Evolutionary conservation across 2,329 filamentous ascomycete species (phyloP).

Genomic region (Aspergillus oerlinghausenensis): DNA sequence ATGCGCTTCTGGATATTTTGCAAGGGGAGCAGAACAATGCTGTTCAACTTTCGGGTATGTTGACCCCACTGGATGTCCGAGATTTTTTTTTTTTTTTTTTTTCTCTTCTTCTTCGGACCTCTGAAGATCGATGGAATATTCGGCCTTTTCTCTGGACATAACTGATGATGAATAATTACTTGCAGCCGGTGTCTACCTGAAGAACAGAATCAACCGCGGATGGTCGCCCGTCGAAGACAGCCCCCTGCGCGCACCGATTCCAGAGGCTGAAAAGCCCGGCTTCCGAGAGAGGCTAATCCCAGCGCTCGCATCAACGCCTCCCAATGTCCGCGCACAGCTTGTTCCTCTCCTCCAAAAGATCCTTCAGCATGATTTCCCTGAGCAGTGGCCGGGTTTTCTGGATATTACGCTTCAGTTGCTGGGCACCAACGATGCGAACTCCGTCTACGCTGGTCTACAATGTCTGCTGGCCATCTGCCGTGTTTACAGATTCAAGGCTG

Average conservation of each 20-base stretch:
- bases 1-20: slow-evolving; percentile 84
- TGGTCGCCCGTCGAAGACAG: slow-evolving; percentile 78
- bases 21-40: slow-evolving; percentile 81
- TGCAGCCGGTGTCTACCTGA: slow-evolving; percentile 90
- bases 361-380: slow-evolving; percentile 90
- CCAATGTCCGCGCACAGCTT: slow-evolving; percentile 83
- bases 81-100: slow-evolving; percentile 18
- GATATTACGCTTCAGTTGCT: slow-evolving; percentile 86
- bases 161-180: slow-evolving; percentile 6
- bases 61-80: slow-evolving; percentile 9
- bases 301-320: slow-evolving; percentile 73
- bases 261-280: slow-evolving; percentile 81
- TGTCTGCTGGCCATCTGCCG: slow-evolving; percentile 92
- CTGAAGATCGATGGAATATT: slow-evolving; percentile 15
- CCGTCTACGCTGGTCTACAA: slow-evolving; percentile 88
- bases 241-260: slow-evolving; percentile 67
- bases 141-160: slow-evolving; percentile 8
- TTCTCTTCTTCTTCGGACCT: not conserved
- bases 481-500: slow-evolving; percentile 89
- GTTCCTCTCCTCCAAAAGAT: slow-evolving; percentile 94
- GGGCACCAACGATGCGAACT: slow-evolving; percentile 76
- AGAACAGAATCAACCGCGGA: slow-evolving; percentile 91
- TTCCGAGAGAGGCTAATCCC: slow-evolving; percentile 87
- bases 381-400: slow-evolving; percentile 90
- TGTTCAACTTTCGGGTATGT: slow-evolving; percentile 82